Percentiles rank a stretch among this genome's conserved stretches.
These are phyloP conservation scores for Purshia tridentata DNA, from an alignment of 306 rosid species.

Conservation along the genomic window DNA sequence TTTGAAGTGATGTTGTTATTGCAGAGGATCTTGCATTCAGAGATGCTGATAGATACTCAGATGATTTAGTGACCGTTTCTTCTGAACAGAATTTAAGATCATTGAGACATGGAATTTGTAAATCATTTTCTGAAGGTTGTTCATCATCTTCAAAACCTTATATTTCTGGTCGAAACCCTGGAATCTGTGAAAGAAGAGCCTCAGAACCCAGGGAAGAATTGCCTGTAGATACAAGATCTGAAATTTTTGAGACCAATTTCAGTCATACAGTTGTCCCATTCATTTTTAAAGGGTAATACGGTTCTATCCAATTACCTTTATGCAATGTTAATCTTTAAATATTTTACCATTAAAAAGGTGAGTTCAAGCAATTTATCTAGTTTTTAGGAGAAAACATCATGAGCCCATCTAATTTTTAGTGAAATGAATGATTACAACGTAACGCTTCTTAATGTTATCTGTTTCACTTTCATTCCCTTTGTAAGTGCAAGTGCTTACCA, in stretches of 20 bases:
- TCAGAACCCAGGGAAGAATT: constrained; percentile 29
- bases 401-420: constrained; percentile 3
- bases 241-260: constrained; percentile 21
- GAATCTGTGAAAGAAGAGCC: constrained; percentile 34
- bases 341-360: neutral
- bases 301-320: neutral
- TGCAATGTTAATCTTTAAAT: neutral
- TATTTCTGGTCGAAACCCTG: constrained; percentile 28
- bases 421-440: neutral
- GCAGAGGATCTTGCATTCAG: constrained; percentile 68
- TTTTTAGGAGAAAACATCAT: neutral
- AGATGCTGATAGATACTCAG: constrained; percentile 43
- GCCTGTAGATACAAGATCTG: constrained; percentile 29
- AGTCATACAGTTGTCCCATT: constrained; percentile 22
- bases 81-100: constrained; percentile 29
- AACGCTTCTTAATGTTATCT: neutral
- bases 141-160: constrained; percentile 31
- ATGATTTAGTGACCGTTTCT: constrained; percentile 27
- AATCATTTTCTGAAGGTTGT: constrained; percentile 25
- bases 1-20: constrained; percentile 31
- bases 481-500: neutral
- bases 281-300: constrained; percentile 42
- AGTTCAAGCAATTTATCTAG: neutral
- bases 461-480: neutral
- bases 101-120: constrained; percentile 21